phyloP scores from a whole-genome alignment of 352 stramenopile species.

The Pythium phragmiticola region DNA sequence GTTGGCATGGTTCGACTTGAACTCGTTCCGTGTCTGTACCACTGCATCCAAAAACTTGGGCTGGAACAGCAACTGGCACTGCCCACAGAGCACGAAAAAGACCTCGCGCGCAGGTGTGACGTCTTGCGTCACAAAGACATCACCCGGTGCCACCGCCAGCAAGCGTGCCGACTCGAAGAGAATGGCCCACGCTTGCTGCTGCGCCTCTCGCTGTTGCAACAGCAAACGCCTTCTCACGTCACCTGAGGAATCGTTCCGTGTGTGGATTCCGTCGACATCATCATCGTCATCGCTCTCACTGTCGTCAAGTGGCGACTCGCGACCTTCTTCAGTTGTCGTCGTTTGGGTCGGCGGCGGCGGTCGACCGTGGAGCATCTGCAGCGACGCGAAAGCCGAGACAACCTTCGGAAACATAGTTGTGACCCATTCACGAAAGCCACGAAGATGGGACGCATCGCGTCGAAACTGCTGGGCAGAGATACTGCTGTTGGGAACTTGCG shows the following conservation, averaged over 20 bases:
- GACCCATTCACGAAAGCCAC: conserved; percentile 35
- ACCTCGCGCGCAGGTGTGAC: conserved; percentile 27
- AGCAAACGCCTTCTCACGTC: conserved; percentile 4
- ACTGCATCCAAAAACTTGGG: conserved; percentile 33
- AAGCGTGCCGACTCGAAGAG: conserved; percentile 26
- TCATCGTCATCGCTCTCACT: conserved; percentile 4
- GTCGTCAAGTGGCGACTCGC: too few species aligned
- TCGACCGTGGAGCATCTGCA: conserved; percentile 21
- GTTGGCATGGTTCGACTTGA: conserved; percentile 12
- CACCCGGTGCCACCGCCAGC: conserved; percentile 15
- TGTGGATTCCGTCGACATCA: background rate
- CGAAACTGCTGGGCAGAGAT: conserved; percentile 7
- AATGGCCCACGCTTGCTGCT: conserved; percentile 4
- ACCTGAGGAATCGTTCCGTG: background rate
- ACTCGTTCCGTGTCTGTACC: conserved; percentile 22
- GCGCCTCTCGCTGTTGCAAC: conserved; percentile 4
- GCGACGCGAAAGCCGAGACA: conserved; percentile 6
- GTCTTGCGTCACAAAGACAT: conserved; percentile 32
- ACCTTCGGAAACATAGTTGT: conserved; percentile 34
- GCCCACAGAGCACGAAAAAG: conserved; percentile 35
- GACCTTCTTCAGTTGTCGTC: background rate
- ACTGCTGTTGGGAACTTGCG: conserved; percentile 26
- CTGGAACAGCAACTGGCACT: conserved; percentile 31
- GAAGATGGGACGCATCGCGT: conserved; percentile 24
- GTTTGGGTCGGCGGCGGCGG: background rate